These are phyloP conservation scores for Aspergillus intermedius DNA, from an alignment of 2,329 filamentous ascomycete genomes.

Conservation along the genomic window DNA sequence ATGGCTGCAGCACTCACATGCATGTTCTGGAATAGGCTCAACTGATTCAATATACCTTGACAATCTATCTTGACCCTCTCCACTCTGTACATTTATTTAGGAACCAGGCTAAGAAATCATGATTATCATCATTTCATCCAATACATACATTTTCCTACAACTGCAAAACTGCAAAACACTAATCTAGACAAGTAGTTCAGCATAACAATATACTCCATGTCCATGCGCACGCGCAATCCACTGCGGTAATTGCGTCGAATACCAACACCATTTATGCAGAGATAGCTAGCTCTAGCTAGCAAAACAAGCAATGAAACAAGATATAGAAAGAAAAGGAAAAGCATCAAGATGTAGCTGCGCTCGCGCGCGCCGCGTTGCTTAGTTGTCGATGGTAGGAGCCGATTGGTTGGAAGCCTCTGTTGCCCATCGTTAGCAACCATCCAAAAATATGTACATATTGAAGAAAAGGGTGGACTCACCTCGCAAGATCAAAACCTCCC, in stretches of 20 bases:
- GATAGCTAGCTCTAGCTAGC: not conserved
- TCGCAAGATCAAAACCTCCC: conserved; percentile 42
- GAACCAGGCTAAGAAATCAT: not conserved
- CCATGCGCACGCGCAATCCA: no score
- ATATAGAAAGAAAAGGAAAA: not conserved
- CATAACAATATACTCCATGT: no score
- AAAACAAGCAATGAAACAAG: not conserved
- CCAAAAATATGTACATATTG: not conserved
- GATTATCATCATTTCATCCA: not conserved
- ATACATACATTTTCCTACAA: not conserved
- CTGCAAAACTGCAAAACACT: no score
- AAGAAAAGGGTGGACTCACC: conserved; percentile 24
- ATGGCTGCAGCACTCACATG: no score
- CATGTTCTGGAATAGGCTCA: no score
- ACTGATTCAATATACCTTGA: no score
- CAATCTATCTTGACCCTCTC: no score
- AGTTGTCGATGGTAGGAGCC: conserved; percentile 41
- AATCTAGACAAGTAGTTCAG: no score
- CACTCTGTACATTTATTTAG: no score
- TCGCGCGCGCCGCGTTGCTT: conserved; percentile 32
- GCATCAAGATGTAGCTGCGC: conserved; percentile 22
- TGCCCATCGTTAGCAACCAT: conserved; percentile 4
- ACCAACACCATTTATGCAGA: conserved; percentile 1
- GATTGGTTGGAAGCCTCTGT: conserved; percentile 45
- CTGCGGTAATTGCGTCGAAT: not conserved